These are phyloP conservation scores for Exophiala calicioides DNA, from an alignment of 2,329 filamentous ascomycete species.

Conservation along the genomic window DNA sequence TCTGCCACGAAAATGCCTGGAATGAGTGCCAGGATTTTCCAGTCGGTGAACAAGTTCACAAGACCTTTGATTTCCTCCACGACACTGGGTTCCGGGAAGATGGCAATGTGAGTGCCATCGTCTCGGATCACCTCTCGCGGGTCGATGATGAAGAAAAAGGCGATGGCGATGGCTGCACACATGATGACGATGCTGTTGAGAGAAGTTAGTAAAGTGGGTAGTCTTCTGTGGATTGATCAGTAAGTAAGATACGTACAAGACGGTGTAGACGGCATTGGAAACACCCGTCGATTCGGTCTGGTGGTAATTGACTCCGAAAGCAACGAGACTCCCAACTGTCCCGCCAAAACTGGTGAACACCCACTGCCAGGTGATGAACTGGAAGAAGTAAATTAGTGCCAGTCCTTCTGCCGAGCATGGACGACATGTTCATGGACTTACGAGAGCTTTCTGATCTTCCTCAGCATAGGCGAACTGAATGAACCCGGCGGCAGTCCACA, in stretches of 20 bases:
- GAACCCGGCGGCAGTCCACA: constrained; percentile 26
- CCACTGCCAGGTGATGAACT: constrained; percentile 29
- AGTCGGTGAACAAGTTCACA: constrained; percentile 17
- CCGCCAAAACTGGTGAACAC: constrained; percentile 20
- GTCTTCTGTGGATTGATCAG: too few relatives aligned
- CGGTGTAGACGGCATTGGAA: constrained; percentile 25
- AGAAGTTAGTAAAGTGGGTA: neutral
- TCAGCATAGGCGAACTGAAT: constrained; percentile 26
- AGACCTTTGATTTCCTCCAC: constrained; percentile 25
- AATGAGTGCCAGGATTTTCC: constrained; percentile 16
- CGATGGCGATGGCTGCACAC: constrained; percentile 22
- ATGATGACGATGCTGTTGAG: constrained; percentile 23
- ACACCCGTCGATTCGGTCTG: constrained; percentile 24
- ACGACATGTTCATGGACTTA: neutral
- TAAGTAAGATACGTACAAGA: constrained; percentile 24
- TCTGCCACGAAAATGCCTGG: constrained; percentile 25
- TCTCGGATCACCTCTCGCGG: constrained; percentile 28
- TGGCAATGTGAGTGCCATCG: constrained; percentile 31
- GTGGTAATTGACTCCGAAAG: constrained; percentile 27
- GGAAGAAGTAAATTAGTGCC: neutral
- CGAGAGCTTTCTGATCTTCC: constrained; percentile 24
- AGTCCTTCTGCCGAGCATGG: neutral
- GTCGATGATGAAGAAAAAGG: constrained; percentile 18
- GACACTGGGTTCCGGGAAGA: constrained; percentile 24
- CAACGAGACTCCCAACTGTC: constrained; percentile 25